These are phyloP conservation scores for Boletus speciosus DNA, from an alignment of 768 basidiomycete species.

Conservation along the genomic window DNA sequence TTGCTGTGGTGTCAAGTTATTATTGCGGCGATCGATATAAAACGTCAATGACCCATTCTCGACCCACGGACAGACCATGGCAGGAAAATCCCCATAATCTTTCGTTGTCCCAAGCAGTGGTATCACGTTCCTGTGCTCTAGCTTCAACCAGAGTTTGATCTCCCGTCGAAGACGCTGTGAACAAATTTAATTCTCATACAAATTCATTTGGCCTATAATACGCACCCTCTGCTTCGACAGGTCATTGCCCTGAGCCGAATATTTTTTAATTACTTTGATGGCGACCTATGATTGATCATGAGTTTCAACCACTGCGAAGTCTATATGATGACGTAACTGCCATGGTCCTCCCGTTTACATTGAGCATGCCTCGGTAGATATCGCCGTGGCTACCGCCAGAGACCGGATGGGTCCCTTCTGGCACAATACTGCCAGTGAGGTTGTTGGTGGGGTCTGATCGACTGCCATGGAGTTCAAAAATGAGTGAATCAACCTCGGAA, in stretches of 20 bases:
- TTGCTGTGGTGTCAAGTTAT: constrained; percentile 8
- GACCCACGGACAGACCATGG: constrained; percentile 35
- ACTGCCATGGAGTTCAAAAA: constrained; percentile 5
- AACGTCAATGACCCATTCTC: constrained; percentile 26
- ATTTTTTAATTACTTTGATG: constrained; percentile 25
- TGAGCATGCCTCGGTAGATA: constrained; percentile 18
- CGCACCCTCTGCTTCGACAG: constrained; percentile 15
- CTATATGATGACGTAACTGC: constrained; percentile 1
- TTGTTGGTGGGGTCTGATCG: constrained; percentile 9
- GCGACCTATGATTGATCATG: constrained; percentile 15
- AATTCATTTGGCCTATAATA: neutral
- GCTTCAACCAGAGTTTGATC: constrained; percentile 28
- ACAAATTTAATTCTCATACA: neutral
- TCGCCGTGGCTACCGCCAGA: constrained; percentile 21
- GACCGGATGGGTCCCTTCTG: constrained; percentile 13
- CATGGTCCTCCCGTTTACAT: constrained; percentile 7
- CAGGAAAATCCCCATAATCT: constrained; percentile 28
- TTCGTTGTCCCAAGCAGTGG: constrained; percentile 27
- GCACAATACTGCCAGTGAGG: constrained; percentile 11
- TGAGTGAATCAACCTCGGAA: neutral
- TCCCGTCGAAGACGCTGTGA: constrained; percentile 27
- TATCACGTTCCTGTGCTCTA: constrained; percentile 30
- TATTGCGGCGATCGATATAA: constrained; percentile 18
- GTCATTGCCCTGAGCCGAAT: constrained; percentile 13
- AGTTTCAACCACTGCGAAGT: neutral